phyloP scores from a whole-genome alignment of 208 protist genomes.

The Trypanosoma avium region DNA sequence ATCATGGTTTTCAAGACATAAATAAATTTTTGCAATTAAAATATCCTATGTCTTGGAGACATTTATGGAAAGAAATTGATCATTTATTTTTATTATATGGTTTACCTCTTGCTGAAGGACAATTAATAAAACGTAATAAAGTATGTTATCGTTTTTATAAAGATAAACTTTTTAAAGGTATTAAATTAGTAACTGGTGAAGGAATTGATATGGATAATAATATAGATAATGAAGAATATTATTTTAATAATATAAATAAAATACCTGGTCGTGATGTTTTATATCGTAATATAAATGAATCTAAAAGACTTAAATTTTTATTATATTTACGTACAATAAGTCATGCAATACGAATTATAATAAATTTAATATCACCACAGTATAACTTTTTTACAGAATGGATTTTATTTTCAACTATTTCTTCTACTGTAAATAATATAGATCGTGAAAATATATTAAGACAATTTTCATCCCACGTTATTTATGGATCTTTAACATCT shows the following conservation, averaged over 20 bases:
- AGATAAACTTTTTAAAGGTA: conserved; percentile 24
- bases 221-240: not conserved
- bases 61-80: conserved; percentile 27
- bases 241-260: not conserved
- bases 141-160: conserved; percentile 23
- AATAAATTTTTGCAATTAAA: not conserved
- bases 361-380: conserved; percentile 14
- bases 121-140: conserved; percentile 14
- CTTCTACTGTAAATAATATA: not conserved
- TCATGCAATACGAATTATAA: conserved; percentile 16
- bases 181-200: conserved; percentile 27
- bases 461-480: conserved; percentile 10
- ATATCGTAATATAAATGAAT: conserved; percentile 4
- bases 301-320: conserved; percentile 6
- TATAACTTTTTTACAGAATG: conserved; percentile 25
- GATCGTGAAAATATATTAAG: conserved; percentile 3
- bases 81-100: conserved; percentile 20
- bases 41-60: conserved; percentile 8
- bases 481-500: conserved; percentile 2
- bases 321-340: conserved; percentile 15
- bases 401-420: conserved; percentile 20
- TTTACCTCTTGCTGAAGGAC: conserved; percentile 16
- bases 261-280: conserved; percentile 22
- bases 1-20: not conserved
- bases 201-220: conserved; percentile 22